Evolutionary conservation across 2,329 filamentous ascomycete genomes (phyloP).

Genomic region (Cercospora sp.): DNA sequence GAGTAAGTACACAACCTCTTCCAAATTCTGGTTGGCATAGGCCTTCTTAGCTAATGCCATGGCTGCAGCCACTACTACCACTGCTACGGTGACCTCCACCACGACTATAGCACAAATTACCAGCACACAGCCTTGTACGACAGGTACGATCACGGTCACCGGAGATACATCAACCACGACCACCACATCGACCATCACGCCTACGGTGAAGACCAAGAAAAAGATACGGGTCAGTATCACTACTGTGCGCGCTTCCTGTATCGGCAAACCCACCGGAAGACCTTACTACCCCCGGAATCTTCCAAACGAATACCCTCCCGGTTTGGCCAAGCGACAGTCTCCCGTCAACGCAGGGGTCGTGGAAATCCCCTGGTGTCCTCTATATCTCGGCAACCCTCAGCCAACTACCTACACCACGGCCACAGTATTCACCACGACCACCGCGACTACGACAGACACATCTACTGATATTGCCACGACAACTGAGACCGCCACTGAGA

Average conservation of each 20-base stretch:
- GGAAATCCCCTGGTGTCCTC: too few species aligned
- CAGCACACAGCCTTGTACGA: background rate
- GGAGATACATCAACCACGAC: background rate
- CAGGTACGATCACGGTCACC: background rate
- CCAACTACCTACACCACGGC: background rate
- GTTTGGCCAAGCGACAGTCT: background rate
- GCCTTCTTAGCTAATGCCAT: background rate
- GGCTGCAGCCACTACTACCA: background rate
- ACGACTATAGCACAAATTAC: background rate
- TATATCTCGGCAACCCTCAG: background rate
- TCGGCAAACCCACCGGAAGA: background rate
- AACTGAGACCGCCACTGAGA: background rate
- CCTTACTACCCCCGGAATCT: background rate
- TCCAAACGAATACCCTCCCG: background rate
- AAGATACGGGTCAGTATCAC: background rate
- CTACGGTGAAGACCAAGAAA: background rate
- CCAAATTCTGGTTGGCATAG: background rate
- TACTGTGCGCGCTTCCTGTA: background rate
- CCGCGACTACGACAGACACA: background rate
- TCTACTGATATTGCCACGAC: background rate
- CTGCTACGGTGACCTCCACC: background rate
- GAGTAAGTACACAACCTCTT: background rate
- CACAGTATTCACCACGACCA: background rate
- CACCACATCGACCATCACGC: background rate
- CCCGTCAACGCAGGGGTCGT: background rate